Evolutionary conservation across 1,139 yeast genomes (phyloP).

Genomic region (Pichia sp.): DNA sequence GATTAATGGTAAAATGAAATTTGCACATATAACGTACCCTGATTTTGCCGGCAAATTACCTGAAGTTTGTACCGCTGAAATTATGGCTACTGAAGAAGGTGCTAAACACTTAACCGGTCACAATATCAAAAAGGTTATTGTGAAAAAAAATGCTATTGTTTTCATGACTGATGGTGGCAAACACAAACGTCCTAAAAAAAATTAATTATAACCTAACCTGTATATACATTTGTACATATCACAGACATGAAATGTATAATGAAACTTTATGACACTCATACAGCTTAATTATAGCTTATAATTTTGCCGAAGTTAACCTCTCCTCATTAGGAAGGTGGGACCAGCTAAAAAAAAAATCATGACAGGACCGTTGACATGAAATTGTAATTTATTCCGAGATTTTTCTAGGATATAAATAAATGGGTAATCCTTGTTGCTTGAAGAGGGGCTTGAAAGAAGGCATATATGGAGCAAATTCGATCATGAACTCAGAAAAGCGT

Average conservation of each 20-base stretch:
- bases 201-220: too few species aligned
- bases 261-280: background rate
- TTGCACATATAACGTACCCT: constrained; percentile 36
- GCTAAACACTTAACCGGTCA: constrained; percentile 32
- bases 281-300: background rate
- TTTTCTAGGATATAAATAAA: too few species aligned
- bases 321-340: background rate
- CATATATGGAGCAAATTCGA: background rate
- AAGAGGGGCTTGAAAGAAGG: background rate
- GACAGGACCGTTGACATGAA: background rate
- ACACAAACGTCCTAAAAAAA: background rate
- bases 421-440: too few species aligned
- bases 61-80: constrained; percentile 29
- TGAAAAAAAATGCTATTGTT: constrained; percentile 32
- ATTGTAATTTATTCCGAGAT: too few species aligned
- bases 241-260: background rate
- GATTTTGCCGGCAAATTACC: constrained; percentile 32
- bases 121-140: constrained; percentile 33
- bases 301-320: background rate
- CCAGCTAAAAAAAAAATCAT: background rate
- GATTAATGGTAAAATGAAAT: constrained; percentile 64
- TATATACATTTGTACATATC: background rate
- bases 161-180: constrained; percentile 16
- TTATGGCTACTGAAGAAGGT: constrained; percentile 29
- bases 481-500: background rate